Evolutionary conservation across 768 basidiomycete species (phyloP), one percentile per base, ranked within the genome.

Genomic region (Mycena rosella): DNA sequence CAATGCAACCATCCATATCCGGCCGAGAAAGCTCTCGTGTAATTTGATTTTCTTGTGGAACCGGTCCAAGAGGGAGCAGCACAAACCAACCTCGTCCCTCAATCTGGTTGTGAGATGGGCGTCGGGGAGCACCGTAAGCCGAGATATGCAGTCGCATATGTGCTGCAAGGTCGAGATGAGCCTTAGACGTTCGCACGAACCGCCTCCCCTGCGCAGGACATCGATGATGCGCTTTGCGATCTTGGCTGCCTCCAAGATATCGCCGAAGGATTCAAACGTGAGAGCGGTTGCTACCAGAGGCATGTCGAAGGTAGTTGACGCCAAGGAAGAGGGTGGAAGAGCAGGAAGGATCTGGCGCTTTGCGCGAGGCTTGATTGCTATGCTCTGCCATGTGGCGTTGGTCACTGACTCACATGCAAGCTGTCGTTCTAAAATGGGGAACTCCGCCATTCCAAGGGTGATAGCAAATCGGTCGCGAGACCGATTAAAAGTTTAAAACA

Each of bases 141-240:
- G 1, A 44, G 38, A 30, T 42, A 63, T 44, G 26, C 48, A 42
- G 9, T 55, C 53, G 38, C 45, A 56, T 27, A 63, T 55, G 18
- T 5, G 6, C 44, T 55, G 5, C 42, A 63, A 17, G 27, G 62
- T 63, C 22, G 52, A 13, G 8, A 56, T 56, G 32, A 63, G 53
- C 53, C 9, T 45, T 29, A 24, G 51, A 30, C 51, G 60, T 18
- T 34, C 32, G 38, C 17, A 29, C 22, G 60, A 62, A 7, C 29
- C 30, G 9, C 51, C 52, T 18, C 49, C 51, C 40, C n/a, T 45
- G 60, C 60, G 60, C 40, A 63, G 52, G 17, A 55, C 30, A 55
- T 63, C 61, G 10, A 55, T 30, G 52, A 63, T 63, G 61, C 52
- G 61, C 30, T 63, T 63, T 40, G 60, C 61, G 42, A 63, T 54